Percentiles rank a stretch among this genome's conserved stretches.
Evolutionary conservation across 2,329 filamentous ascomycete genomes (phyloP).

Genomic region (Oidium heveae): DNA sequence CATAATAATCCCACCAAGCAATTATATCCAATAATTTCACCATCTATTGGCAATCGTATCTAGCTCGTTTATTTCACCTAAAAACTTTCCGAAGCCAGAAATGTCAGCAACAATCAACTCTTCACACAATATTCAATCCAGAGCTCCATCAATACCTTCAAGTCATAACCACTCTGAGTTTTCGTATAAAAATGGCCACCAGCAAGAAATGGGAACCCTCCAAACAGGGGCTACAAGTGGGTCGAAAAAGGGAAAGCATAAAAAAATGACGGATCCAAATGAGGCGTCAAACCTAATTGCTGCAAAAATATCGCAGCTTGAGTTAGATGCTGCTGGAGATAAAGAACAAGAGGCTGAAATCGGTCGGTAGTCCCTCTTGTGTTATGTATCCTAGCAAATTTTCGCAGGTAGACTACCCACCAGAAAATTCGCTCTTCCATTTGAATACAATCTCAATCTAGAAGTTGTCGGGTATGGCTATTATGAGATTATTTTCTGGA

Average conservation of each 20-base stretch:
- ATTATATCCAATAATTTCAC: too few species aligned
- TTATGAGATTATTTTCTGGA: too few species aligned
- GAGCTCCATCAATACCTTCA: conserved; percentile 10
- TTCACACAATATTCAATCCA: conserved; percentile 15
- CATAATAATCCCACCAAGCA: too few species aligned
- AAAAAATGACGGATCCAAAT: conserved; percentile 61
- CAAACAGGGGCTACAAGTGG: conserved; percentile 24
- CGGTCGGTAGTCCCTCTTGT: conserved; percentile 29
- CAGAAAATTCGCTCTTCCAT: conserved; percentile 1
- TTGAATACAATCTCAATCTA: background rate
- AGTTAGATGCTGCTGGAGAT: conserved; percentile 77
- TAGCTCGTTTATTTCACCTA: too few species aligned
- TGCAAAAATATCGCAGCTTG: conserved; percentile 82
- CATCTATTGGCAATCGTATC: too few species aligned
- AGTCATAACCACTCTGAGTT: conserved; percentile 11
- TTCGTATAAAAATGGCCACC: conserved; percentile 17
- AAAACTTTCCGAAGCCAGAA: conserved; percentile 1
- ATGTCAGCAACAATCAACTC: conserved; percentile 15
- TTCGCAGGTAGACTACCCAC: background rate
- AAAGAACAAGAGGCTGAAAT: conserved; percentile 94
- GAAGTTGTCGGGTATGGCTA: background rate
- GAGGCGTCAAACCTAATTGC: conserved; percentile 82
- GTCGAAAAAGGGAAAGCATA: conserved; percentile 58
- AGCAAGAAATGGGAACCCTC: conserved; percentile 19
- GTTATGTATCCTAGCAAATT: background rate